phyloP scores from a whole-genome alignment of 768 basidiomycete species.

The Agaricus subrufescens region DNA sequence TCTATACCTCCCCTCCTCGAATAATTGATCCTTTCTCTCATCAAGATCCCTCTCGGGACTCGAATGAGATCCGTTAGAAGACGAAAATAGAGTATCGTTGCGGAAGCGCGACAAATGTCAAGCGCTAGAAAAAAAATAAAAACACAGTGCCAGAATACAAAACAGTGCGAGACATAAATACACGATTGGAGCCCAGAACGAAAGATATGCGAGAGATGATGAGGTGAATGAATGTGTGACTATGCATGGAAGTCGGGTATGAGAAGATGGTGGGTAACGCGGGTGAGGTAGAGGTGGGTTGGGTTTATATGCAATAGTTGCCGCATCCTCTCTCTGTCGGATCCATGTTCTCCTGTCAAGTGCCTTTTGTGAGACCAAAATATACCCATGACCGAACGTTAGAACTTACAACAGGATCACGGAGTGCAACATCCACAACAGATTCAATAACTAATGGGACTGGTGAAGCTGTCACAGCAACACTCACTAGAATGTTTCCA shows the following conservation, averaged over 20 bases:
- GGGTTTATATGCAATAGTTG: not conserved
- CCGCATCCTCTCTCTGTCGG: conserved; percentile 2
- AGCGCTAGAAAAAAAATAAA: not conserved
- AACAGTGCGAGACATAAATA: not conserved
- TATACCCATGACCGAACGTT: not conserved
- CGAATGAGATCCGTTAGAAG: not conserved
- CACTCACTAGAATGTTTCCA: not conserved
- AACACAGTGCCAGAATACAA: not conserved
- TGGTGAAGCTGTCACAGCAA: not conserved
- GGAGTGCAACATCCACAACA: not conserved
- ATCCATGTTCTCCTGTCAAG: not conserved
- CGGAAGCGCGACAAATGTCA: conserved; percentile 5
- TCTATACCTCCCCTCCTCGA: too few relatives aligned
- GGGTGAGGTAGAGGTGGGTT: not conserved
- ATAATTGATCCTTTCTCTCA: too few relatives aligned
- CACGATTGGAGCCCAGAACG: not conserved
- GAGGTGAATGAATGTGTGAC: not conserved
- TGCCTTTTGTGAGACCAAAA: not conserved
- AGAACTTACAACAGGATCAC: conserved; percentile 1
- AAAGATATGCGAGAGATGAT: not conserved
- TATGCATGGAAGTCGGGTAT: not conserved
- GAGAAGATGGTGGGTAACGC: not conserved
- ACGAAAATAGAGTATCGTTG: not conserved
- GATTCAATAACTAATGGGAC: not conserved
- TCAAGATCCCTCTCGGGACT: too few relatives aligned